Evolutionary conservation across 306 rosid genomes (phyloP), one percentile per base, ranked within the genome.

Genomic region (Gleditsia sinensis): DNA sequence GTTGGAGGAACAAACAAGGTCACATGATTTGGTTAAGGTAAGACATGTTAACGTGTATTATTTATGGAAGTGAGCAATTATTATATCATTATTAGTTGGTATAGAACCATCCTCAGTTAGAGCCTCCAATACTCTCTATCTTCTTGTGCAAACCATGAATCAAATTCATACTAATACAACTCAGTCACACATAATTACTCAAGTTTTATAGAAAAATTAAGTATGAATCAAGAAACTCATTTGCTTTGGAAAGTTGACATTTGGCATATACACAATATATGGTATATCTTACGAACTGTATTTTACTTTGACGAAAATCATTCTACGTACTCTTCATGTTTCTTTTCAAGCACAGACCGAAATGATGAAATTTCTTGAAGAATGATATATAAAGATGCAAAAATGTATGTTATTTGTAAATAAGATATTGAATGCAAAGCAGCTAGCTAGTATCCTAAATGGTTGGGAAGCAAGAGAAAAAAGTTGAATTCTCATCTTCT

Each of bases 1-100:
- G 61, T 78, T 63, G 60, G 74, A 78, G 67, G 73, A 71, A 63
- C 30, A 62, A 72, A 78, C 69, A 71, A 56, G 51, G 27, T 62
- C 84, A 80, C 81, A 75, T 69, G 81, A 75, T 69, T 17, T 32
- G 45, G 46, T 61, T 69, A 16, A 27, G 27, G 49, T 60, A 46
- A 72, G 54, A 63, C 7, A 24, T 11, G 30, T 61, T 60, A 60
- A 40, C 63, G 68, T 24, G 62, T 46, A 61, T 80, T 62, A 24
- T 51, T 43, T 53, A 64, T 55, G 50, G 27, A 19, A 7, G 13
- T 34, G n/a, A 43, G 55, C 63, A 49, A 69, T 69, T 55, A 81
- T 69, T 34, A 55, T 3, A n/a, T 67, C n/a, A 70, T 71, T 78
- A 64, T 79, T 45, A 56, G 46, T 72, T 32, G 54, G 32, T 54